These are phyloP conservation scores for Candida coleopterorum DNA, from an alignment of 805 yeast genomes.

Conservation along the genomic window DNA sequence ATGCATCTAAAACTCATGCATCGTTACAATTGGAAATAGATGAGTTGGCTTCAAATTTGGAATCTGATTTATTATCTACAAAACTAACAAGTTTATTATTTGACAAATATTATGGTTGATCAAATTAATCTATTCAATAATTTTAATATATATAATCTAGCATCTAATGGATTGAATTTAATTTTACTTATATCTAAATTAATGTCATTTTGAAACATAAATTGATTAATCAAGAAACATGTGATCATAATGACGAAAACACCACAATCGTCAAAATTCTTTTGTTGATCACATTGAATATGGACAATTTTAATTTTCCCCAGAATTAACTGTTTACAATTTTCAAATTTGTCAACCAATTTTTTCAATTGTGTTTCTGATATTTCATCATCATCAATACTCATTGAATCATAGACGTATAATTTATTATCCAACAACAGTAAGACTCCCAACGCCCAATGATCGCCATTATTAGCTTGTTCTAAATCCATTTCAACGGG, in stretches of 20 bases:
- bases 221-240: slow-evolving; percentile 29
- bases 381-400: slow-evolving; percentile 22
- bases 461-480: slow-evolving; percentile 62
- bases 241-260: slow-evolving; percentile 39
- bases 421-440: slow-evolving; percentile 44
- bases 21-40: slow-evolving; percentile 11
- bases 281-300: slow-evolving; percentile 52
- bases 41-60: slow-evolving; percentile 9
- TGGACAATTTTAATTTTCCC: slow-evolving; percentile 19
- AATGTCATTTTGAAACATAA: slow-evolving; percentile 18
- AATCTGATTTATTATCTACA: slow-evolving; percentile 25
- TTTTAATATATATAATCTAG: slow-evolving; percentile 38
- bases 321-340: slow-evolving; percentile 19
- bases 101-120: slow-evolving; percentile 18
- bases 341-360: slow-evolving; percentile 18
- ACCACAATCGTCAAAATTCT: slow-evolving; percentile 66
- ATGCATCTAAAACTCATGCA: neutral
- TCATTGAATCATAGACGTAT: slow-evolving; percentile 59
- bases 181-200: slow-evolving; percentile 37
- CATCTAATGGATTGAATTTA: slow-evolving; percentile 44
- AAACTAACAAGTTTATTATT: slow-evolving; percentile 22
- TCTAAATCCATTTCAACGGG: slow-evolving; percentile 31
- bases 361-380: slow-evolving; percentile 18
- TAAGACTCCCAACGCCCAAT: slow-evolving; percentile 67
- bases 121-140: slow-evolving; percentile 15